phyloP scores from a whole-genome alignment of 108 stramenopile species.

The Cyclostephanos invisitatus region DNA sequence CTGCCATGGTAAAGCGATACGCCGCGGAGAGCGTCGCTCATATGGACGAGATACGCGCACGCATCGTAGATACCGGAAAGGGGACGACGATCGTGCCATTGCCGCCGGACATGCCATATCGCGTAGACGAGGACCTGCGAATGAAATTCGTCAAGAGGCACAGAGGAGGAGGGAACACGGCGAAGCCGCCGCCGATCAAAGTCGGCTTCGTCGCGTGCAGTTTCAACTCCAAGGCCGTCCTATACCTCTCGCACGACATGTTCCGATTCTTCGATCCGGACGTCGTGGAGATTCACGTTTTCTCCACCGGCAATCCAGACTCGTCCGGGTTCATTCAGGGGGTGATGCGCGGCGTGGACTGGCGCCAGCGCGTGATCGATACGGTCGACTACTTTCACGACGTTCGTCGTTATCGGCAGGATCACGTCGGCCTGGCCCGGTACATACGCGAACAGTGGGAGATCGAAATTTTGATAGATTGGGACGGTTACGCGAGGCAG shows the following conservation, averaged over 20 bases:
- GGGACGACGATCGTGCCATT: slow-evolving; percentile 43
- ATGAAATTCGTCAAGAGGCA: slow-evolving; percentile 43
- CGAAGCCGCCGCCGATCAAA: slow-evolving; percentile 21
- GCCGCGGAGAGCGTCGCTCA: slow-evolving; percentile 72
- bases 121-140: slow-evolving; percentile 44
- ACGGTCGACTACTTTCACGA: slow-evolving; percentile 84
- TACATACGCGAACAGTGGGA: slow-evolving; percentile 64
- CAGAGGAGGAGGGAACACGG: neutral
- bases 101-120: slow-evolving; percentile 70
- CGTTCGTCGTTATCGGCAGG: slow-evolving; percentile 48
- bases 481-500: slow-evolving; percentile 87
- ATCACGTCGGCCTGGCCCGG: slow-evolving; percentile 73
- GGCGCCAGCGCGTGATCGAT: slow-evolving; percentile 72
- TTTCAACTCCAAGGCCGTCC: slow-evolving; percentile 86
- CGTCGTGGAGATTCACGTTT: slow-evolving; percentile 79
- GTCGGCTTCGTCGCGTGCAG: slow-evolving; percentile 80
- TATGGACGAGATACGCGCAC: slow-evolving; percentile 74
- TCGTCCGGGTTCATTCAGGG: slow-evolving; percentile 65
- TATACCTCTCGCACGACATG: slow-evolving; percentile 85
- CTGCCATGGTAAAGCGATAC: slow-evolving; percentile 68
- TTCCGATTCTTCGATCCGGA: slow-evolving; percentile 82
- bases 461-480: slow-evolving; percentile 83
- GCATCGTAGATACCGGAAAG: slow-evolving; percentile 29
- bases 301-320: slow-evolving; percentile 73
- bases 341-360: slow-evolving; percentile 86